Conservation (phyloP, 495 filamentous ascomycete genomes). For the Talaromyces adpressus region DNA sequence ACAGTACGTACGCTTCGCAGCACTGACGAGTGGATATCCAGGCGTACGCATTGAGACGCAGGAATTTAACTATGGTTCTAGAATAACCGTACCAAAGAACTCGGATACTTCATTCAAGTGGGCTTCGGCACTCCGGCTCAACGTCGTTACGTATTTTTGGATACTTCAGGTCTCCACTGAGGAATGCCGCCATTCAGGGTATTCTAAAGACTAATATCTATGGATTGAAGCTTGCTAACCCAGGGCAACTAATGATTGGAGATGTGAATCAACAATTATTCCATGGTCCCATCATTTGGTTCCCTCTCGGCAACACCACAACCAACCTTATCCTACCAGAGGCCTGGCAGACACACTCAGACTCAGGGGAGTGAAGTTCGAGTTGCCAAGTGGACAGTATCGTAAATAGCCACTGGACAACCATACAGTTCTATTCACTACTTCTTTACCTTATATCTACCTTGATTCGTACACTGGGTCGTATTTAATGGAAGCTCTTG, state of each 20-base stretch:
- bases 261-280: constrained; percentile 2
- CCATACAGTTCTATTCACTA: constrained; percentile 5
- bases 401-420: not conserved
- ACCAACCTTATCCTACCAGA: constrained; percentile 2
- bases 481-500: not conserved
- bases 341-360: constrained; percentile 3
- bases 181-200: not conserved
- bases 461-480: not conserved
- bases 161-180: not conserved
- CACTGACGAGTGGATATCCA: too few relatives aligned
- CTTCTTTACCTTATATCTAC: not conserved
- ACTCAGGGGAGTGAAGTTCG: constrained; percentile 2
- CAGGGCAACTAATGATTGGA: constrained; percentile 4
- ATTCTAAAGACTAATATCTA: constrained; percentile 2
- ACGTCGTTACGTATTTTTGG: not conserved
- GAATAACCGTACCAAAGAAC: not conserved
- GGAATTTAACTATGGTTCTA: too few relatives aligned
- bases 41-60: too few relatives aligned
- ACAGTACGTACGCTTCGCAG: too few relatives aligned
- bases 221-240: constrained; percentile 5
- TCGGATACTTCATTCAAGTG: constrained; percentile 10
- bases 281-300: not conserved
- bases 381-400: constrained; percentile 6
- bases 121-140: constrained; percentile 9
- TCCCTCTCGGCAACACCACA: not conserved